These are phyloP conservation scores for Elsinoe batatas DNA, from an alignment of 2,329 filamentous ascomycete species.

Conservation along the genomic window DNA sequence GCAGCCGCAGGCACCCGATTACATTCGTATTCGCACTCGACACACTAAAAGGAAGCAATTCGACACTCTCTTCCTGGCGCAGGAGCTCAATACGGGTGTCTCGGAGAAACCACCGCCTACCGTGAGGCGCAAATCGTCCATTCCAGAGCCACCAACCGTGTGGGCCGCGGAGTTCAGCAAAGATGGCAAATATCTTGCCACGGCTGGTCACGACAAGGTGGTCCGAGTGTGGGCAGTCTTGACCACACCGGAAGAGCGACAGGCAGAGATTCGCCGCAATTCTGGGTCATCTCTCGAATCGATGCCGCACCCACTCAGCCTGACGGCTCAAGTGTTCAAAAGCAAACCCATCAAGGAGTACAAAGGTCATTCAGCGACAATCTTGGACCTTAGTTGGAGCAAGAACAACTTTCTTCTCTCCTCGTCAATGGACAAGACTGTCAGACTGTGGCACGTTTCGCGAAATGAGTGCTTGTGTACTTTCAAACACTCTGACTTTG, in stretches of 20 bases:
- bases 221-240: constrained; percentile 86
- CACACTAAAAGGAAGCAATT: constrained; percentile 78
- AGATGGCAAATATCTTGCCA: constrained; percentile 82
- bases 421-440: constrained; percentile 96
- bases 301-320: constrained; percentile 18
- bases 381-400: constrained; percentile 92
- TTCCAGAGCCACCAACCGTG: constrained; percentile 46
- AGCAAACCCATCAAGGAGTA: constrained; percentile 71
- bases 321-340: constrained; percentile 86
- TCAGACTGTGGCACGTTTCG: constrained; percentile 85
- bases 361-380: constrained; percentile 69
- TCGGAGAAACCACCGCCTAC: neutral
- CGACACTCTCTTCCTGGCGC: constrained; percentile 79
- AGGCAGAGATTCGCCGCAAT: constrained; percentile 62
- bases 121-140: neutral
- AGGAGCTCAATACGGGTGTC: constrained; percentile 59
- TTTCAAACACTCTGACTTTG: constrained; percentile 91
- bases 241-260: constrained; percentile 68
- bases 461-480: constrained; percentile 79
- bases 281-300: constrained; percentile 34
- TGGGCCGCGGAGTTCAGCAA: constrained; percentile 92
- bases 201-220: constrained; percentile 79
- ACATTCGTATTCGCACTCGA: constrained; percentile 74
- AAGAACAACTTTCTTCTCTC: constrained; percentile 97
- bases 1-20: constrained; percentile 79